Evolutionary conservation across 2,329 filamentous ascomycete genomes (phyloP).

Genomic region (Pestalotiopsis sp.): DNA sequence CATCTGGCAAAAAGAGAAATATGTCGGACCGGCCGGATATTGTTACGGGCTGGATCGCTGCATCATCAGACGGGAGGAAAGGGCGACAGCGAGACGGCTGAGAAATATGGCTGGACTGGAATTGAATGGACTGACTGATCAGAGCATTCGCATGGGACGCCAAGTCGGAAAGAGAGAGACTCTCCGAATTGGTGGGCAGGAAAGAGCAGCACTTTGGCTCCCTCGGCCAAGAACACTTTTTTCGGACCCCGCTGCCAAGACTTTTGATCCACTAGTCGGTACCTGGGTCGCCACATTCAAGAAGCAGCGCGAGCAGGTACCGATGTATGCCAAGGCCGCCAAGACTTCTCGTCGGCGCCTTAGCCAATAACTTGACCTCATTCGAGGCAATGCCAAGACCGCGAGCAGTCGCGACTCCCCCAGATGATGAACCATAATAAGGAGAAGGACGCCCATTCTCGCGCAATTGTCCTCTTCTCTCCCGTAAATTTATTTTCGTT

Average conservation of each 20-base stretch:
- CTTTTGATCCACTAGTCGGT: background rate
- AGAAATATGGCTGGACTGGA: background rate
- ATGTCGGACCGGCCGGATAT: too few relatives aligned
- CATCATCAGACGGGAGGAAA: background rate
- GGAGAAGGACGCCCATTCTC: background rate
- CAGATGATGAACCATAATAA: conserved; percentile 10
- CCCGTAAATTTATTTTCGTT: background rate
- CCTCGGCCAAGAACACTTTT: background rate
- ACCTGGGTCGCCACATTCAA: background rate
- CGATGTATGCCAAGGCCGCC: background rate
- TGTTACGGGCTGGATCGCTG: too few relatives aligned
- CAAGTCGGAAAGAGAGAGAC: background rate
- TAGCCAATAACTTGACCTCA: background rate
- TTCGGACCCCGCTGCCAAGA: background rate
- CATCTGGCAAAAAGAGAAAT: too few relatives aligned
- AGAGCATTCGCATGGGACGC: background rate
- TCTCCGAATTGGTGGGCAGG: background rate
- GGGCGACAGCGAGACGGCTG: background rate
- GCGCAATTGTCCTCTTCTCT: background rate
- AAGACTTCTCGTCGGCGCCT: background rate
- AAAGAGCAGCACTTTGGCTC: background rate
- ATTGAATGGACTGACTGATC: background rate
- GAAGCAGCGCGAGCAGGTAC: background rate
- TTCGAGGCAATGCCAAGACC: conserved; percentile 1
- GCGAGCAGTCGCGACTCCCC: background rate